Evolutionary conservation across 2,329 filamentous ascomycete genomes (phyloP).

Genomic region (Talaromyces sp.): DNA sequence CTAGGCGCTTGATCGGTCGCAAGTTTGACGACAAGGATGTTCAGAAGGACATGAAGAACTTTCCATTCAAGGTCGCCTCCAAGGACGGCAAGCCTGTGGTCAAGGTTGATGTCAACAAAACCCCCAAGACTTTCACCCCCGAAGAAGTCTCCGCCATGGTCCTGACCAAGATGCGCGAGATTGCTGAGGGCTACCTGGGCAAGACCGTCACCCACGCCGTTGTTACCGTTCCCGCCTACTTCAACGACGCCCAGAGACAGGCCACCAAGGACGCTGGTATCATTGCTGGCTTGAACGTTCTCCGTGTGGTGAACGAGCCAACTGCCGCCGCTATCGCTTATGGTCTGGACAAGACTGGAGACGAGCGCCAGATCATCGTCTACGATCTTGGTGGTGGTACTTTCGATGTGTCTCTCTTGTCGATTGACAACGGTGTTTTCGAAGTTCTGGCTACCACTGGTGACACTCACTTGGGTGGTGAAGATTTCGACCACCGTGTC

Average conservation of each 20-base stretch:
- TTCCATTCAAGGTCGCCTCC: slow-evolving; percentile 89
- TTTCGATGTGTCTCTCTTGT: slow-evolving; percentile 89
- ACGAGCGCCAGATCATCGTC: slow-evolving; percentile 83
- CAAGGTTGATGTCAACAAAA: slow-evolving; percentile 56
- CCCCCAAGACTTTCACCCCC: slow-evolving; percentile 58
- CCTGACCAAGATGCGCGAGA: slow-evolving; percentile 62
- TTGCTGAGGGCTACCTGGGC: slow-evolving; percentile 57
- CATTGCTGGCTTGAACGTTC: slow-evolving; percentile 89
- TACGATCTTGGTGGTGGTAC: slow-evolving; percentile 94
- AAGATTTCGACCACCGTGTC: slow-evolving; percentile 97
- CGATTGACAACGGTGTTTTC: slow-evolving; percentile 86
- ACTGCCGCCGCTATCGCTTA: slow-evolving; percentile 94
- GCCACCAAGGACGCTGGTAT: slow-evolving; percentile 91
- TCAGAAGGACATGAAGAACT: slow-evolving; percentile 93
- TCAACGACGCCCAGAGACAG: slow-evolving; percentile 97
- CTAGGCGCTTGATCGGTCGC: slow-evolving; percentile 75
- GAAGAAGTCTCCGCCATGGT: slow-evolving; percentile 65
- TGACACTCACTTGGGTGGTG: slow-evolving; percentile 96
- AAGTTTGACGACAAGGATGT: slow-evolving; percentile 81
- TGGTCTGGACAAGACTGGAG: slow-evolving; percentile 79
- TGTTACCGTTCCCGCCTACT: slow-evolving; percentile 93
- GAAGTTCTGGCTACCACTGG: slow-evolving; percentile 91
- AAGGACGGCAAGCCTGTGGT: slow-evolving; percentile 87
- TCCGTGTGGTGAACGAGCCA: slow-evolving; percentile 94
- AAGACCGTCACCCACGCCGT: slow-evolving; percentile 60